These are phyloP conservation scores for Microcyclospora tardicrescens DNA, from an alignment of 2,329 filamentous ascomycete genomes.

Conservation along the genomic window DNA sequence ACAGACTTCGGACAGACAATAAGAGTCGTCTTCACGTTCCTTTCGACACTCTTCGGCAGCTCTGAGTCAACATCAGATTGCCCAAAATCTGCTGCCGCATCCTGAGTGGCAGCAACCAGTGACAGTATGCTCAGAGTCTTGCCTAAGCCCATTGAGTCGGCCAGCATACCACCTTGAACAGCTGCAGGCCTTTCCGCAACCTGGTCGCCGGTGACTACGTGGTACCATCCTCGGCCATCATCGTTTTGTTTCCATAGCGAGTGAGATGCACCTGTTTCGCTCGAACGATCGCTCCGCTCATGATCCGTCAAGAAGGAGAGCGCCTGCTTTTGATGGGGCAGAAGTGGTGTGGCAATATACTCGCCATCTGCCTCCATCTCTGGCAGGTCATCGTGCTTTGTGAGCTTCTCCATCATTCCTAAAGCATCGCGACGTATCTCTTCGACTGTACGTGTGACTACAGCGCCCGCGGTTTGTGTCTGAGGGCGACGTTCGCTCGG, in stretches of 20 bases:
- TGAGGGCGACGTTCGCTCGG: not conserved
- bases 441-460: constrained; percentile 54
- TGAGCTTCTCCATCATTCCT: constrained; percentile 72
- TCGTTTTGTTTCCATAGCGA: constrained; percentile 56
- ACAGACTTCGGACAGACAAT: constrained; percentile 83
- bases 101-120: constrained; percentile 53
- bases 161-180: constrained; percentile 34
- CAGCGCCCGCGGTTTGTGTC: constrained; percentile 4
- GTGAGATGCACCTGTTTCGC: constrained; percentile 44
- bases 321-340: constrained; percentile 82
- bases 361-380: constrained; percentile 51
- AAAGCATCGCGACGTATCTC: constrained; percentile 77
- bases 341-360: constrained; percentile 53
- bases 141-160: constrained; percentile 40
- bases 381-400: constrained; percentile 61
- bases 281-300: constrained; percentile 50
- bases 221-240: constrained; percentile 50
- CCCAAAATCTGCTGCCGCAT: constrained; percentile 51
- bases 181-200: constrained; percentile 21
- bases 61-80: constrained; percentile 18
- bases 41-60: constrained; percentile 17
- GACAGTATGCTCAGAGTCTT: constrained; percentile 66
- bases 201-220: constrained; percentile 70
- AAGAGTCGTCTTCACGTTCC: constrained; percentile 67
- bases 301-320: constrained; percentile 73